These are phyloP conservation scores for Arthrobotrys iridis DNA, from an alignment of 2,329 filamentous ascomycete genomes.

Conservation along the genomic window DNA sequence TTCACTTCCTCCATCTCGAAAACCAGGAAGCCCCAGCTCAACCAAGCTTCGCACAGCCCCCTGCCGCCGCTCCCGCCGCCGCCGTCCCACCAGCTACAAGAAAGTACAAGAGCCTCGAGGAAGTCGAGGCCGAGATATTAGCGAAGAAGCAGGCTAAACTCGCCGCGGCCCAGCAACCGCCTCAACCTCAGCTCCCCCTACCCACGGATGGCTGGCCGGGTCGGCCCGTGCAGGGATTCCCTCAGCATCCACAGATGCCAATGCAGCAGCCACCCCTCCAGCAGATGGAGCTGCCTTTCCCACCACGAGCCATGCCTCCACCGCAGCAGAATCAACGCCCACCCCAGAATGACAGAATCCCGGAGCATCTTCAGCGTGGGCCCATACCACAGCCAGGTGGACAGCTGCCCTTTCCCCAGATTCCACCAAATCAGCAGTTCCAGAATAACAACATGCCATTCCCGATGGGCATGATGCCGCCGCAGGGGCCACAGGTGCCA, in stretches of 20 bases:
- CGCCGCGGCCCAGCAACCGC: constrained; percentile 56
- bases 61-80: constrained; percentile 56
- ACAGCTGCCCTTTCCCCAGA: constrained; percentile 60
- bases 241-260: constrained; percentile 59
- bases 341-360: constrained; percentile 60
- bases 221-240: constrained; percentile 56
- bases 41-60: constrained; percentile 45
- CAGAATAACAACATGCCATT: constrained; percentile 71
- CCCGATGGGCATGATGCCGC: constrained; percentile 63
- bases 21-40: constrained; percentile 56
- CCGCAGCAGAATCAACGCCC: constrained; percentile 59
- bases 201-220: constrained; percentile 56
- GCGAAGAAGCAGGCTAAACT: constrained; percentile 65
- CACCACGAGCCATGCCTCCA: constrained; percentile 59
- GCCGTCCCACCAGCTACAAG: constrained; percentile 63
- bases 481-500: constrained; percentile 15
- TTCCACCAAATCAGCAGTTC: constrained; percentile 62
- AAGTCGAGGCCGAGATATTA: constrained; percentile 93
- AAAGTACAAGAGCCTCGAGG: constrained; percentile 94
- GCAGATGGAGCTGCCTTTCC: constrained; percentile 58
- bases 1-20: constrained; percentile 68
- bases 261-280: constrained; percentile 59
- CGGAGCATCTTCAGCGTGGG: constrained; percentile 59
- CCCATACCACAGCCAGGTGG: constrained; percentile 55
- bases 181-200: constrained; percentile 59